Percentiles rank a stretch among this genome's conserved stretches.
Conservation (phyloP, 352 stramenopile species). For the Phytophthora pisi region DNA sequence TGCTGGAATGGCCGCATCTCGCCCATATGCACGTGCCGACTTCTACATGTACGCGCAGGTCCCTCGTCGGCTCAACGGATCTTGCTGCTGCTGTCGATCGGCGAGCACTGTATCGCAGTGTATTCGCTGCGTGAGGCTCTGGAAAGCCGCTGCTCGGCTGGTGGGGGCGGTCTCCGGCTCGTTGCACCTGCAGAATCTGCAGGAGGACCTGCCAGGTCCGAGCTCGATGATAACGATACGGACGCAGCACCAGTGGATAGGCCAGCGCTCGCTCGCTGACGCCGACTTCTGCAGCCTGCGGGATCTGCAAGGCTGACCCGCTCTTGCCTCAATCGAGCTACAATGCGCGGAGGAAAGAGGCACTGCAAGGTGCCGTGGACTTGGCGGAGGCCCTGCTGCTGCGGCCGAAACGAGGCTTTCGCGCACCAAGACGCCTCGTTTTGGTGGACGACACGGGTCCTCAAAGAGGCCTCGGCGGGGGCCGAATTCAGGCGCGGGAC, state of each 20-base stretch:
- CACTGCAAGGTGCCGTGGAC: conserved; percentile 8
- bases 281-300: conserved; percentile 2
- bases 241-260: conserved; percentile 24
- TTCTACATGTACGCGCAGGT: neutral
- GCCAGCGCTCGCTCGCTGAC: neutral
- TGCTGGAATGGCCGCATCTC: conserved; percentile 14
- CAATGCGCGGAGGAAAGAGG: conserved; percentile 23
- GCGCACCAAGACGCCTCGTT: conserved; percentile 22
- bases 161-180: conserved; percentile 5
- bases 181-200: conserved; percentile 17
- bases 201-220: neutral
- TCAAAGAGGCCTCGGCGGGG: conserved; percentile 1
- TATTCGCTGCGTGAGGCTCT: neutral
- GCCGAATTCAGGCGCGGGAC: too few relatives aligned
- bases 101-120: too few relatives aligned
- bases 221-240: conserved; percentile 26
- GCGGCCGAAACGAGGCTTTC: conserved; percentile 17
- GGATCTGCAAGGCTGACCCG: neutral
- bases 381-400: neutral
- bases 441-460: conserved; percentile 18
- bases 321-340: conserved; percentile 12
- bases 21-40: too few relatives aligned
- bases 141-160: conserved; percentile 6
- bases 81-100: conserved; percentile 2
- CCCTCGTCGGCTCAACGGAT: neutral